Evolutionary conservation across 108 stramenopile genomes (phyloP).

Genomic region (Aurantiochytrium sp.): DNA sequence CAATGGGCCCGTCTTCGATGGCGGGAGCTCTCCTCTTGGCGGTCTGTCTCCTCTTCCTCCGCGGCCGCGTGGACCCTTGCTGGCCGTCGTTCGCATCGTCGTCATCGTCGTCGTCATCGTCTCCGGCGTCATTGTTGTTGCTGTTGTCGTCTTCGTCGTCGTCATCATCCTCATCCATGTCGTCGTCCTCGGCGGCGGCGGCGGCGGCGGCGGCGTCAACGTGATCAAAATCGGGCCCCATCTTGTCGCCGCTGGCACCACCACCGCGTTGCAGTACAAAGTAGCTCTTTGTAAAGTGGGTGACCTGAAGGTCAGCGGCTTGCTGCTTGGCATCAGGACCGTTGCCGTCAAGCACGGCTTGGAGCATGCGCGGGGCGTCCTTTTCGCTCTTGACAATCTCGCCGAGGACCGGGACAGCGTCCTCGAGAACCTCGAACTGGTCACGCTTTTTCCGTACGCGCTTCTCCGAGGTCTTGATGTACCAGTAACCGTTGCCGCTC

Average conservation of each 20-base stretch:
- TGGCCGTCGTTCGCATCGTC: neutral
- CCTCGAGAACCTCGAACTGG: neutral
- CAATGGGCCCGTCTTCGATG: neutral
- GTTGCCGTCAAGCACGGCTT: neutral
- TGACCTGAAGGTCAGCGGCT: neutral
- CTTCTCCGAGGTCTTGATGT: neutral
- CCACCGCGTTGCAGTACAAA: neutral
- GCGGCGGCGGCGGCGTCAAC: too few species aligned
- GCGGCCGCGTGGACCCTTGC: too few species aligned
- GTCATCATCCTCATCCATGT: too few species aligned
- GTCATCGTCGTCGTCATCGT: neutral
- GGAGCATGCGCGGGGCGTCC: neutral
- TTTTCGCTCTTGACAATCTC: neutral
- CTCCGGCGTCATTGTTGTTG: too few species aligned
- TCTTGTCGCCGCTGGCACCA: neutral
- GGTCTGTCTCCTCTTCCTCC: too few species aligned
- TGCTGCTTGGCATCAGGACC: neutral
- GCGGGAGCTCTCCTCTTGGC: too few species aligned
- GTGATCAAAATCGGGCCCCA: too few species aligned
- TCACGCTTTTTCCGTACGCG: neutral
- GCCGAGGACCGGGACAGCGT: neutral
- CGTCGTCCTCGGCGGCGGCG: too few species aligned
- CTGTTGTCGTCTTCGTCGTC: too few species aligned
- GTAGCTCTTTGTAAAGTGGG: neutral
- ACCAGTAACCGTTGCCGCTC: neutral